These are phyloP conservation scores for Hymenoscyphus salicellus DNA, from an alignment of 2,329 filamentous ascomycete genomes.

Conservation along the genomic window DNA sequence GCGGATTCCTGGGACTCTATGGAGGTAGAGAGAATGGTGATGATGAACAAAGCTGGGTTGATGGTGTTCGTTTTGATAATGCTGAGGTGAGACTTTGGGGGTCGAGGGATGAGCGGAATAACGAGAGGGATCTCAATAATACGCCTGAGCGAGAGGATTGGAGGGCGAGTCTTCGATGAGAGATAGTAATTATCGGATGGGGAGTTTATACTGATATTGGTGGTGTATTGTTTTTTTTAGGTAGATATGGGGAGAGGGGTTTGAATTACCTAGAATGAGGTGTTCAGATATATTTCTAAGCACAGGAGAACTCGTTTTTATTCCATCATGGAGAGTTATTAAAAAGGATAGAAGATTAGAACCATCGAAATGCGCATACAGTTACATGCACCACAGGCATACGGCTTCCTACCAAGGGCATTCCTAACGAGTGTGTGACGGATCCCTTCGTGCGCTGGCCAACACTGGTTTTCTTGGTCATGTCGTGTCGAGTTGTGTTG, in stretches of 20 bases:
- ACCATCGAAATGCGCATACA: too few species aligned
- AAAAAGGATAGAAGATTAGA: background rate
- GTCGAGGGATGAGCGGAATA: slow-evolving; percentile 20
- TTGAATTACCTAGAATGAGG: too few species aligned
- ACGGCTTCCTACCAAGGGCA: too few species aligned
- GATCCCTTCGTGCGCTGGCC: background rate
- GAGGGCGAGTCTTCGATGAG: slow-evolving; percentile 15
- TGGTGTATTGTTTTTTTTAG: background rate
- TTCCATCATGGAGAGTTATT: background rate
- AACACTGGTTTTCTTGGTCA: background rate
- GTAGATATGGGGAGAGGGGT: background rate
- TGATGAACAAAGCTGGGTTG: slow-evolving; percentile 37
- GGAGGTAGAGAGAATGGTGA: slow-evolving; percentile 49
- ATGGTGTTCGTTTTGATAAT: slow-evolving; percentile 37
- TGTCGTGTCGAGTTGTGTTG: background rate
- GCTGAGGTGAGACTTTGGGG: slow-evolving; percentile 29
- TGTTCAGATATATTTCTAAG: background rate
- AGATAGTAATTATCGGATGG: background rate
- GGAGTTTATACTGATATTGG: background rate
- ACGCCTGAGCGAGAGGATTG: slow-evolving; percentile 31
- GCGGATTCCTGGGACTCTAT: slow-evolving; percentile 47
- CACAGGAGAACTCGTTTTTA: background rate
- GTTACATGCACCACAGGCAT: too few species aligned
- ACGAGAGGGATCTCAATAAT: slow-evolving; percentile 22
- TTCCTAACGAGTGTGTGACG: background rate